These are phyloP conservation scores for Puccinia novopanici DNA, from an alignment of 1,284 basidiomycete genomes.

Conservation along the genomic window DNA sequence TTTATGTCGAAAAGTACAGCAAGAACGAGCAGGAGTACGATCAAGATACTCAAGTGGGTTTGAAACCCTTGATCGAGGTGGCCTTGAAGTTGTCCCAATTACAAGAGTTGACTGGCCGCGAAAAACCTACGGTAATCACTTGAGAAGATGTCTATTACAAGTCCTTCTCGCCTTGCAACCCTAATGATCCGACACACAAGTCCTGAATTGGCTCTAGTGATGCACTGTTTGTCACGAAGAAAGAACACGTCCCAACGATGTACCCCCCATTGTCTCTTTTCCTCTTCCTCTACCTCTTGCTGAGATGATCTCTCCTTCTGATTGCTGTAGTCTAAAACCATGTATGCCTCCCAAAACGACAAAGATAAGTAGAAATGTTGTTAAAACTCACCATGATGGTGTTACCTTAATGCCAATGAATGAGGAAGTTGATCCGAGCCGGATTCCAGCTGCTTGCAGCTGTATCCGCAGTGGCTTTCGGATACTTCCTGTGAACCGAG, in stretches of 20 bases:
- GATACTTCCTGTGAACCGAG: too few relatives aligned
- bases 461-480: too few relatives aligned
- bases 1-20: constrained; percentile 72
- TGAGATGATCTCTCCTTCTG: neutral
- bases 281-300: neutral
- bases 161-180: too few relatives aligned
- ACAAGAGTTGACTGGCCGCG: constrained; percentile 78
- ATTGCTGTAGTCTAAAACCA: neutral
- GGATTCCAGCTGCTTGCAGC: too few relatives aligned
- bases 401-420: too few relatives aligned
- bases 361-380: neutral
- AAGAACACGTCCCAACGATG: neutral
- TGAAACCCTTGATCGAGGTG: constrained; percentile 93
- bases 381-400: too few relatives aligned
- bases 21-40: constrained; percentile 74
- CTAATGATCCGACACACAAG: too few relatives aligned
- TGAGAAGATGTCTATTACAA: neutral
- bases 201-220: too few relatives aligned
- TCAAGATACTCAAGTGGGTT: constrained; percentile 78
- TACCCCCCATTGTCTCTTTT: neutral
- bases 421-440: too few relatives aligned
- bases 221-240: too few relatives aligned
- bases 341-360: constrained; percentile 8
- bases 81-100: constrained; percentile 81
- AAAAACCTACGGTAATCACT: constrained; percentile 94